These are phyloP conservation scores for Colletotrichum filicis DNA, from an alignment of 2,329 filamentous ascomycete genomes.

Conservation along the genomic window DNA sequence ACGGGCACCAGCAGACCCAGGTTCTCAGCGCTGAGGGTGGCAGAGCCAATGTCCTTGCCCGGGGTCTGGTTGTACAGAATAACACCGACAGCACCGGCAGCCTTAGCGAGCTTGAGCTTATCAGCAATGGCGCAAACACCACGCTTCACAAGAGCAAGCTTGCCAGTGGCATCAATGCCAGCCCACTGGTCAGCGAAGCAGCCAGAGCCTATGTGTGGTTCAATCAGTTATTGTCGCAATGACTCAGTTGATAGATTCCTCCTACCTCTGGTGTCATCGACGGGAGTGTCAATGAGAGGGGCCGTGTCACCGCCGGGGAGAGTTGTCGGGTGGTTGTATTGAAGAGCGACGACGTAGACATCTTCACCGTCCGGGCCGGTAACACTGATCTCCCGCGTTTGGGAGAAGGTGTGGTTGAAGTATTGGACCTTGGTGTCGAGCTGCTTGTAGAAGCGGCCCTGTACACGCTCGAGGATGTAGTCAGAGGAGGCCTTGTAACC, in stretches of 20 bases:
- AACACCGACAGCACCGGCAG: slow-evolving; percentile 54
- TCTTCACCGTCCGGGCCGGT: slow-evolving; percentile 56
- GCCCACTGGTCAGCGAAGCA: slow-evolving; percentile 57
- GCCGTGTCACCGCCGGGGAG: slow-evolving; percentile 48
- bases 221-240: background rate
- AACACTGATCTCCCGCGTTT: slow-evolving; percentile 54
- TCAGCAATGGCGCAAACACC: slow-evolving; percentile 54
- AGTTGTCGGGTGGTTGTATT: slow-evolving; percentile 59
- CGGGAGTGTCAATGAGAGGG: slow-evolving; percentile 48
- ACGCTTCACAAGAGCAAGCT: slow-evolving; percentile 57
- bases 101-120: slow-evolving; percentile 56
- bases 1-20: slow-evolving; percentile 48
- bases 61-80: slow-evolving; percentile 72
- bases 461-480: slow-evolving; percentile 61
- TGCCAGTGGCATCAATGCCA: slow-evolving; percentile 54
- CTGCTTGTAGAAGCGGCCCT: slow-evolving; percentile 50
- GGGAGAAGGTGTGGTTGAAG: slow-evolving; percentile 58
- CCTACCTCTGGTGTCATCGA: slow-evolving; percentile 45
- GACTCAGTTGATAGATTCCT: too few species aligned
- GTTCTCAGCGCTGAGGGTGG: slow-evolving; percentile 62
- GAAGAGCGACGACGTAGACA: slow-evolving; percentile 54
- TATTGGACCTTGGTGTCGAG: slow-evolving; percentile 57
- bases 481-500: slow-evolving; percentile 69
- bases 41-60: slow-evolving; percentile 55
- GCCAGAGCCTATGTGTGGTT: slow-evolving; percentile 43